Evolutionary conservation across 2,329 filamentous ascomycete genomes (phyloP), one percentile per base, ranked within the genome.

Genomic region (Monilinia vaccinii-corymbosi): DNA sequence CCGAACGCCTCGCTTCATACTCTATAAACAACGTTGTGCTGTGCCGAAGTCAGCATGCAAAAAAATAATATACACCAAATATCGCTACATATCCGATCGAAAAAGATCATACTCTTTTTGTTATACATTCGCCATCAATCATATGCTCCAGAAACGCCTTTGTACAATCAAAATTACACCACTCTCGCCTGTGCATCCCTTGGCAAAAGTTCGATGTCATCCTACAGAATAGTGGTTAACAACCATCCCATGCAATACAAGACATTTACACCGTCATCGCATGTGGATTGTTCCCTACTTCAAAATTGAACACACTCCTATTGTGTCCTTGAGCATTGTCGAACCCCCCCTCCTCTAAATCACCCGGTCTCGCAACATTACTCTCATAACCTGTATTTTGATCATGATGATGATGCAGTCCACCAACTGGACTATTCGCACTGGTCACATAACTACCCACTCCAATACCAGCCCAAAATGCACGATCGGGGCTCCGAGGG

Each of bases 401-500:
- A 14, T 47, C 10, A 32, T 53, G 57, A 28, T 53, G 57, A 28
- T 28, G 25, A 18, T 50, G 55, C 7, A 59, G 14, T 14, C 57
- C 57, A 4, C 57, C 57, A 9, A 59, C 40, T 5, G 57, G 57
- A 31, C 57, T 59, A 48, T 48, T 58, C 13, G 46, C 32, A 40
- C 63, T 72, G 63, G 70, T 68, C 73, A 71, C 64, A 61, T 71
- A 71, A 31, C 62, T 67, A 40, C 70, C 70, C 2, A 68, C 66
- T 1, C 83, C 88, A 1, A 90, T 80, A 14, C 88, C 88, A 21
- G 89, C 85, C 78, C 87, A 91, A 72, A 92, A 96, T 0, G 90
- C 89, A 63, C 89, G 80, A 58, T 86, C 80, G 47, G 78, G 77
- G 68, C 82, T 88, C 55, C 92, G 80, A 0, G 91, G 86, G 3